A percentile compares a stretch with the other conserved stretches of the same genome.
Evolutionary conservation across 495 filamentous ascomycete species (phyloP).

Genomic region (Hypoxylon fuscum): DNA sequence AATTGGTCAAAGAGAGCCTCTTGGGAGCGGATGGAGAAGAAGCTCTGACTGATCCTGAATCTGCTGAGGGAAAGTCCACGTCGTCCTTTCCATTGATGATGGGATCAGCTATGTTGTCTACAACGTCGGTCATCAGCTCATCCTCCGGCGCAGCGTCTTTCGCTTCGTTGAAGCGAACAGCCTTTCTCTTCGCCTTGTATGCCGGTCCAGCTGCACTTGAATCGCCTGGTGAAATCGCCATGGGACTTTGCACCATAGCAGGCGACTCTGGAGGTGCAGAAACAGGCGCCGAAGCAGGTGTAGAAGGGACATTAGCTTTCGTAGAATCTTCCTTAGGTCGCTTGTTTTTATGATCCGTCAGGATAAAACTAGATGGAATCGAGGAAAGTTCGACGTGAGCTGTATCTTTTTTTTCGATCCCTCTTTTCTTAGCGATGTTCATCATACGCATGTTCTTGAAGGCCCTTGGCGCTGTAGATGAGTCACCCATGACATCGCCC

Average conservation of each 20-base stretch:
- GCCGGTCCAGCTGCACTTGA: not conserved
- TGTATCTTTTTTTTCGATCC: conserved; percentile 32
- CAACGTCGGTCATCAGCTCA: conserved; percentile 6
- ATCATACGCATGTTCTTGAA: conserved; percentile 40
- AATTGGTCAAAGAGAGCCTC: conserved; percentile 30
- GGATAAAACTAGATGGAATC: conserved; percentile 38
- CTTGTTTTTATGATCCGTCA: conserved; percentile 22
- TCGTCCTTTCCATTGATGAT: not conserved
- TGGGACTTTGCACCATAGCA: conserved; percentile 26
- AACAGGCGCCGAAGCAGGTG: too few species aligned
- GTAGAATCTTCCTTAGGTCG: conserved; percentile 10
- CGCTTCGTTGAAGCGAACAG: conserved; percentile 50
- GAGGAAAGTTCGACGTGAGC: conserved; percentile 31
- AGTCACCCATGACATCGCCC: conserved; percentile 45
- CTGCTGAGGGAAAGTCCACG: not conserved
- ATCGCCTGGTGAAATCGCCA: conserved; percentile 18
- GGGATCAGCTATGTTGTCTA: conserved; percentile 9
- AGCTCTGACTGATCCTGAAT: not conserved
- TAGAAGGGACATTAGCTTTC: conserved; percentile 6
- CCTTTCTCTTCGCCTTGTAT: conserved; percentile 49
- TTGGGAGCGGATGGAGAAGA: not conserved
- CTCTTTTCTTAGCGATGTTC: conserved; percentile 43
- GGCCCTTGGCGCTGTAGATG: conserved; percentile 43
- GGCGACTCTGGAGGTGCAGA: not conserved
- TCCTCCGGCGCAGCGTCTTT: conserved; percentile 29